Conservation (phyloP, 2,329 filamentous ascomycete genomes). For the Davidsoniella neocaledoniae region DNA sequence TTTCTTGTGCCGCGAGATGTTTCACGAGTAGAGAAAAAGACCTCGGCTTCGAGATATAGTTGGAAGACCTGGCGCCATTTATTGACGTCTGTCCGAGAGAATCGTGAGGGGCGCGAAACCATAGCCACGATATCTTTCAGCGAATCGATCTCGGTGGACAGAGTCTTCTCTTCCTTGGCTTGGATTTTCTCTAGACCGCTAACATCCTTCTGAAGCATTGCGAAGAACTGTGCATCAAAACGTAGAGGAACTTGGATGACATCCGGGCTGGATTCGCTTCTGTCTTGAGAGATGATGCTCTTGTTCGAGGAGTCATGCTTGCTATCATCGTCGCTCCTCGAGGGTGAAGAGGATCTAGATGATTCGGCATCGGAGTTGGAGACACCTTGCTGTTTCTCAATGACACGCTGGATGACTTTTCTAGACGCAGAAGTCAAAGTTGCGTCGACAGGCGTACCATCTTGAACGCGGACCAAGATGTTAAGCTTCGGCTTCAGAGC, state of each 20-base stretch:
- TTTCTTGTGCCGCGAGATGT: constrained; percentile 49
- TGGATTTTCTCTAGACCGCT: constrained; percentile 52
- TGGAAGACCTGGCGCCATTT: constrained; percentile 71
- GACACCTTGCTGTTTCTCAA: constrained; percentile 4
- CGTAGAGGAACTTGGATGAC: constrained; percentile 56
- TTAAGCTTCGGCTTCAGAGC: constrained; percentile 51
- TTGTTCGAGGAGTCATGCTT: no score
- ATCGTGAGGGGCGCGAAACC: constrained; percentile 45
- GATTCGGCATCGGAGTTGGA: neutral
- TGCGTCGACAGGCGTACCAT: constrained; percentile 53
- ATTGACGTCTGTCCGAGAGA: constrained; percentile 49
- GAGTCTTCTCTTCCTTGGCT: constrained; percentile 42
- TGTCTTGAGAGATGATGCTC: neutral
- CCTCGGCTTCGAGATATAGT: constrained; percentile 58
- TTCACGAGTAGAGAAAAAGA: constrained; percentile 72
- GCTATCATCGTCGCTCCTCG: no score
- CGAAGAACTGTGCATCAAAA: constrained; percentile 68
- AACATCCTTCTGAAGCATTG: constrained; percentile 55
- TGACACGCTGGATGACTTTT: constrained; percentile 43
- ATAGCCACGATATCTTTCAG: constrained; percentile 48
- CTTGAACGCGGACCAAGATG: constrained; percentile 48
- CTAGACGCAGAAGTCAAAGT: constrained; percentile 48
- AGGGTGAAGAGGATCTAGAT: no score
- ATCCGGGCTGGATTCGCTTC: neutral
- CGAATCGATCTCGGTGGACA: constrained; percentile 44